Conservation (phyloP, 2,329 filamentous ascomycete species). For the Colletotrichum limetticola region DNA sequence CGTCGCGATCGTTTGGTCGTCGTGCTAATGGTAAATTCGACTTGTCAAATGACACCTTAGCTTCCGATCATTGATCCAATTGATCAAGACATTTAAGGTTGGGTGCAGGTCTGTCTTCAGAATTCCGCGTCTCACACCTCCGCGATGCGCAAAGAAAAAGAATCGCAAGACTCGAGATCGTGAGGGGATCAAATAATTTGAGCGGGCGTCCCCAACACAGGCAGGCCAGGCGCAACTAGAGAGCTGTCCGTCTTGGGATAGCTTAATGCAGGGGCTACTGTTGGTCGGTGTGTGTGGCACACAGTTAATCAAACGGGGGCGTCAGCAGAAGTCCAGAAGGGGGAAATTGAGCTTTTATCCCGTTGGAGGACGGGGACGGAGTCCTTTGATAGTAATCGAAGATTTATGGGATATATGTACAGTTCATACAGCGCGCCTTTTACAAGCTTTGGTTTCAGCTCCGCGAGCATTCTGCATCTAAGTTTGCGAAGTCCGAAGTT, state of each 20-base stretch:
- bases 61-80: no score
- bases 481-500: background rate
- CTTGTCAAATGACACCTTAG: no score
- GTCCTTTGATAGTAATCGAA: background rate
- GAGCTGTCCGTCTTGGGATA: background rate
- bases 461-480: background rate
- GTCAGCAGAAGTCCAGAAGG: background rate
- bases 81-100: no score
- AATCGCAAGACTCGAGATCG: background rate
- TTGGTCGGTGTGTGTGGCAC: background rate
- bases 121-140: background rate
- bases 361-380: background rate
- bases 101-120: background rate
- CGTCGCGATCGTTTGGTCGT: no score
- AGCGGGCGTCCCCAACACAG: background rate
- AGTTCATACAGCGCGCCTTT: background rate
- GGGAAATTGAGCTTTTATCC: background rate
- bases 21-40: no score
- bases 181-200: background rate
- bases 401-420: background rate
- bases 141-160: background rate
- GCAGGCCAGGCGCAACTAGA: background rate
- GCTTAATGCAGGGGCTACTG: background rate
- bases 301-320: background rate
- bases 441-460: background rate